Percentiles rank a stretch among this genome's conserved stretches.
phyloP scores from a whole-genome alignment of 176 grass and related monocot species.

The Rhynchospora tenuis region DNA sequence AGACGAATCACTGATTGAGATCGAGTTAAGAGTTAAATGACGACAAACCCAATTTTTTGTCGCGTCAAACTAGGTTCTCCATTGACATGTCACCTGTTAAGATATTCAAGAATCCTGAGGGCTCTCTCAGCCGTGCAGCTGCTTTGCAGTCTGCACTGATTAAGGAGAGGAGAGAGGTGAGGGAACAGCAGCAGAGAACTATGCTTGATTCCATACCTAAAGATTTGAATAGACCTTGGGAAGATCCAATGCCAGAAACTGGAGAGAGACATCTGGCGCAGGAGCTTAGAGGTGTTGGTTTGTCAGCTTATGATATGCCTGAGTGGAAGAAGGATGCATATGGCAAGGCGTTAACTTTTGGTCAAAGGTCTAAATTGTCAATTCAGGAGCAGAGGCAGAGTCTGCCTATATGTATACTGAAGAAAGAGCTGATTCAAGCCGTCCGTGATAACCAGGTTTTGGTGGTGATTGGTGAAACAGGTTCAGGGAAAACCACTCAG shows the following conservation, averaged over 20 bases:
- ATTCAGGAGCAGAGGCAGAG: constrained; percentile 90
- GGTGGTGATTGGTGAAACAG: constrained; percentile 94
- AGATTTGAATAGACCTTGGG: constrained; percentile 97
- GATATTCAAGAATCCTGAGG: constrained; percentile 95
- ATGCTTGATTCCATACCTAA: constrained; percentile 97
- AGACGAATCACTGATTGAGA: no score
- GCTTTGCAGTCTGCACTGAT: constrained; percentile 84
- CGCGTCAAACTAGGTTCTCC: constrained; percentile 70
- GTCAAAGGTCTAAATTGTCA: constrained; percentile 73
- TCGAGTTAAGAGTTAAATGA: constrained; percentile 95
- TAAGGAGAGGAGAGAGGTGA: constrained; percentile 89
- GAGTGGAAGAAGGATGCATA: constrained; percentile 98
- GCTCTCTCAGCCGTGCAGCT: constrained; percentile 79
- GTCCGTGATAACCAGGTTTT: constrained; percentile 94
- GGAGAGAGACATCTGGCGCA: constrained; percentile 82
- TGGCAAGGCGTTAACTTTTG: constrained; percentile 84
- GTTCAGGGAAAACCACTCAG: constrained; percentile 91
- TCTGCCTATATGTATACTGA: constrained; percentile 86
- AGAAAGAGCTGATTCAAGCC: constrained; percentile 89
- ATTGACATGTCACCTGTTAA: constrained; percentile 92
- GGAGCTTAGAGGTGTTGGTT: constrained; percentile 77
- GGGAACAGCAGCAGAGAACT: constrained; percentile 88
- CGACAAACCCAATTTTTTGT: constrained; percentile 88
- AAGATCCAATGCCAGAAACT: constrained; percentile 89
- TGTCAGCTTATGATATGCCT: constrained; percentile 92